Percentiles rank a stretch among this genome's conserved stretches.
phyloP scores from a whole-genome alignment of 2,329 filamentous ascomycete species.

The Ilyonectria destructans region DNA sequence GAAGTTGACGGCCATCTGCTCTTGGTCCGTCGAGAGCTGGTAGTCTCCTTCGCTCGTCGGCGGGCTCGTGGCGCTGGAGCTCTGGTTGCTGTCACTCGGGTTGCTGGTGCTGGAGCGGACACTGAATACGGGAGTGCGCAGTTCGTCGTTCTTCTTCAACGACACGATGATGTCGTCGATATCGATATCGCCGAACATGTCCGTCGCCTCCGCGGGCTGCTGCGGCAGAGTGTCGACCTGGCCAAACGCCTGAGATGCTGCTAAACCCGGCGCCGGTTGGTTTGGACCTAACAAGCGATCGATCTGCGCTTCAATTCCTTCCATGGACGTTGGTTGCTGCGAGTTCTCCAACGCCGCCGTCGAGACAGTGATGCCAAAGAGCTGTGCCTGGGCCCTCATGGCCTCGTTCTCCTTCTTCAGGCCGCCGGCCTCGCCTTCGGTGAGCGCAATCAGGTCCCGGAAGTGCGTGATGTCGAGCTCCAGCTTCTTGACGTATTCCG shows the following conservation, averaged over 20 bases:
- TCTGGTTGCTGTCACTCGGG: conserved; percentile 4
- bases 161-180: conserved; percentile 59
- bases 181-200: conserved; percentile 55
- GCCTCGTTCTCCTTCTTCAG: conserved; percentile 62
- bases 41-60: conserved; percentile 39
- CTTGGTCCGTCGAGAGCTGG: conserved; percentile 58
- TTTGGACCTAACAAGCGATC: conserved; percentile 37
- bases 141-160: conserved; percentile 59
- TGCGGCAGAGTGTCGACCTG: conserved; percentile 2
- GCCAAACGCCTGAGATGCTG: conserved; percentile 12
- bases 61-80: conserved; percentile 38
- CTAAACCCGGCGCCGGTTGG: conserved; percentile 8
- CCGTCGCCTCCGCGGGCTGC: conserved; percentile 30
- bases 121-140: conserved; percentile 62
- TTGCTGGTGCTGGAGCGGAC: conserved; percentile 54
- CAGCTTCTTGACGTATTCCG: conserved; percentile 69
- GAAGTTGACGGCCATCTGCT: conserved; percentile 67
- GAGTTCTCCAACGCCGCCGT: background rate
- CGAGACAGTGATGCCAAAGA: conserved; percentile 44
- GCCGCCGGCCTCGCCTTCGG: conserved; percentile 57
- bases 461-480: conserved; percentile 67
- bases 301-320: conserved; percentile 37
- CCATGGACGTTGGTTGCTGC: conserved; percentile 1
- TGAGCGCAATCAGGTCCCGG: conserved; percentile 63
- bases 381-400: conserved; percentile 57